Evolutionary conservation across 352 stramenopile species (phyloP), one percentile per base, ranked within the genome.

Genomic region (Phytophthora rubi): DNA sequence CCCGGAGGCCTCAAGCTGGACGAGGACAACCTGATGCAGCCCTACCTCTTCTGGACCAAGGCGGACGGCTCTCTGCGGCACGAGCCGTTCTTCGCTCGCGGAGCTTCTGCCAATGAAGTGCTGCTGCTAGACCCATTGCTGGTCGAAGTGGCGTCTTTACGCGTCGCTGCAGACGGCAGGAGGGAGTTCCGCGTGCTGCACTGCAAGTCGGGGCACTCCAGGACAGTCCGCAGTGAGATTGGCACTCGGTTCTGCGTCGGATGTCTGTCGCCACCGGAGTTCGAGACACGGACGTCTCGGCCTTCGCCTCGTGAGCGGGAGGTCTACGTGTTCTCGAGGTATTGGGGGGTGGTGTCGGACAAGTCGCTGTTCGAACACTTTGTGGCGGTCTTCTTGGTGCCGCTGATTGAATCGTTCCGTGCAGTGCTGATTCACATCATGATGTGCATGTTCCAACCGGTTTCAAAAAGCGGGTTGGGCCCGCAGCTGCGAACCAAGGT

Each of bases 251-350:
- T 91, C 53, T 93, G 85, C 66, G 80, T 83, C 21, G 83, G 85
- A 5, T 93, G 86, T 63, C 59, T 92, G 1, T 89, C 82, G 6
- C 85, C 85, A 4, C 75, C 84, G 16, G 61, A 87, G 53, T 74
- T 81, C 56, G 63, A 77, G 48, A 76, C 67, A 55, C 68, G 62
- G 5, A 71, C 63, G 48, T 62, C 52, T 30, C 39, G 39, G 10
- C 48, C 55, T 33, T 42, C 62, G 13, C 65, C 48, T 3, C 54
- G 73, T 47, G 15, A 56, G 21, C 55, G 67, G 32, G 79, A 90
- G 60, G 79, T 93, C 15, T 94, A 95, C 65, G 79, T 94, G 7
- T 94, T 94, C 65, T 93, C 86, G 23, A 86, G 88, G 37, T 94
- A 95, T 57, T 92, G 88, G 85, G 82, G 87, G 49, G 86, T 95